Evolutionary conservation across 2,329 filamentous ascomycete genomes (phyloP), one percentile per base, ranked within the genome.

Genomic region (Aschersonia sp.): DNA sequence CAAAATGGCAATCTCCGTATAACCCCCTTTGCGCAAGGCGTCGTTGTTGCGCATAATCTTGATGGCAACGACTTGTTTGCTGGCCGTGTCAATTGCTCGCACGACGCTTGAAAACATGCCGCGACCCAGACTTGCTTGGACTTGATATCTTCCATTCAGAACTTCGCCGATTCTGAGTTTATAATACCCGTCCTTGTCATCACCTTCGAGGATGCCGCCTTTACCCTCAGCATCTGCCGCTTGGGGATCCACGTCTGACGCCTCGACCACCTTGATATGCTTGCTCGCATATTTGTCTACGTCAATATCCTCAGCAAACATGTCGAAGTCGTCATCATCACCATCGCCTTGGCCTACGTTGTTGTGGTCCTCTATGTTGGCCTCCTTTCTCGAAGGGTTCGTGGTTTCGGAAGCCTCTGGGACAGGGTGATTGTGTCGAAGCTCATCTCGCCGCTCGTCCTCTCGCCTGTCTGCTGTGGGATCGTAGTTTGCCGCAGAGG

Each of bases 11-110:
- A 97, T 94, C 63, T 98, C 92, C 50, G 92, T 96, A 64, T 89
- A 82, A 28, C 89, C 92, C 44, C 89, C 89, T 65, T 95, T 96
- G 55, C 82, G 77, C 63, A 96, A 84, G 9, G 87, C 85, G 59
- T 95, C 89, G 58, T 98, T 97, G 65, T 94, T 94, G 53, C 92
- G 85, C 65, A 97, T 94, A 57, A 98, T 92, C 68, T 98, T 98
- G 73, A 98, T 85, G 30, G 92, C 92, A 32, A 97, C 89, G n/a
- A 85, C 64, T 56, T 78, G 77, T 58, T 82, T 82, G 50, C 76
- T 85, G 45, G 78, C 80, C 29, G 83, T 77, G 64, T 96, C 89
- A 52, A 79, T 75, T 29, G 92, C 92, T 53, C 88, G 82, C 47
- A 92, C 88, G n/a, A 98, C 92, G 6, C 88, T 89, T 0, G 92